Base-by-base conservation (phyloP, 1,284 basidiomycete genomes). In the Sporisorium scitamineum region DNA sequence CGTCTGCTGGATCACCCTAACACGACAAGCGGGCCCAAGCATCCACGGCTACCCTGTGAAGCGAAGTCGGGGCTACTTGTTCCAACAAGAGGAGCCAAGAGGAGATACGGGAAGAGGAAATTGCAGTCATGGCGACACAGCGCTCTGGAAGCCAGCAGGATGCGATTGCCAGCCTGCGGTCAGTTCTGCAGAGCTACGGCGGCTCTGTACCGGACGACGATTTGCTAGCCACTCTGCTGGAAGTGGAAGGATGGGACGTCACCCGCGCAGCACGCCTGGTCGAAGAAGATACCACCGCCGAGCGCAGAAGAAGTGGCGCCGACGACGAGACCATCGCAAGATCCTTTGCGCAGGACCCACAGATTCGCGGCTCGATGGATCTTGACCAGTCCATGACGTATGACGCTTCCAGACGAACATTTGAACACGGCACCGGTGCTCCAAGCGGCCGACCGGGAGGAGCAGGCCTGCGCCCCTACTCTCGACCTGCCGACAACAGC, bases 181-280 rank as follows among this genome's bases (percentile, higher is more conserved):
- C 66, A 3, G 20, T 78, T 1, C 62, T 76, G 8, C 59, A 63
- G n/a, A 56, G 61, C 20, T 62, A 62, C 2, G 48, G 59, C 2
- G 29, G 56, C 29, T 54, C 58, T 5, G 51, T 59, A 1, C 69
- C 69, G 10, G 74, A 72, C 42, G 62, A 76, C 14, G 65, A 69
- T 0, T 53, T 72, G 11, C 70, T 76, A 27, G 61, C 66, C 22
- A 72, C 69, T 3, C 39, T 76, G 56, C 67, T 78, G n/a, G 76
- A 75, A 29, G 69, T 78, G 10, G 76, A 78, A 54, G 62, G 60
- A 10, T 78, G 76, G 76, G 61, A 76, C 37, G 72, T 76, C 37
- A 34, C 45, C 6, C 62, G 76, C 18, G 72, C 72, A 22, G 76
- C 67, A 22, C 39, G 62, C 32, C 47, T 74, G 18, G 65, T 78